Evolutionary conservation across 257 asterid species (phyloP), one percentile per base, ranked within the genome.

Genomic region (Prunella vulgaris): DNA sequence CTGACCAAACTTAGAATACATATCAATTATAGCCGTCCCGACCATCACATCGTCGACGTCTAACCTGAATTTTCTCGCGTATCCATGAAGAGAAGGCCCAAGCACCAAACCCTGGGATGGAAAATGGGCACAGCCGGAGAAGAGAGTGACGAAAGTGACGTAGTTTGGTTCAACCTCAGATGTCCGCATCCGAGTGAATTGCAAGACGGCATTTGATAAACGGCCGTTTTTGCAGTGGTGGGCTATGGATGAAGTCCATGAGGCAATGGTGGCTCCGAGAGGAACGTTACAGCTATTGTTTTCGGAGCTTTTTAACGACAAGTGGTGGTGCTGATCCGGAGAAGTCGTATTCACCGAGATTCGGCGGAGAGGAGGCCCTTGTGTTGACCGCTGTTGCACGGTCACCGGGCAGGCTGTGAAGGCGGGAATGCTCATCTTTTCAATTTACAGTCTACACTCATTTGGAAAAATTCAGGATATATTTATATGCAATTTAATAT

Each of bases 221-320:
- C 80, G 82, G 72, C 95, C 95, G 52, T 63, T 85, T 78, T 64
- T 81, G 84, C 96, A 87, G 69, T 81, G 84, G 60, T 42, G 72
- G 64, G 91, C 86, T 22, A 91, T 87, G 70, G 88, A 81, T 3
- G 91, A 83, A 64, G 96, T 85, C 96, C 96, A 88, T 24, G 93
- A 87, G 52, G 89, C 89, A 21, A 87, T 72, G 40, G 79, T 48
- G 28, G 78, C 69, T 67, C 76, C 80, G 22, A 33, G 52, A 58
- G 66, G 65, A 44, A 4, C 14, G 59, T 37, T 69, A 0, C 62
- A 37, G 25, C 42, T 56, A 42, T 54, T 70, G 46, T 48, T 48
- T n/a, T 24, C 75, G 68, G 74, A 61, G 66, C 6, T 68, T 49
- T 65, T 77, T 15, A 51, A 32, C 61, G 74, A 27, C 25, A 20